A percentile compares a stretch with the other conserved stretches of the same genome.
phyloP scores from a whole-genome alignment of 2,329 filamentous ascomycete species.

The Colletotrichum simmondsii region DNA sequence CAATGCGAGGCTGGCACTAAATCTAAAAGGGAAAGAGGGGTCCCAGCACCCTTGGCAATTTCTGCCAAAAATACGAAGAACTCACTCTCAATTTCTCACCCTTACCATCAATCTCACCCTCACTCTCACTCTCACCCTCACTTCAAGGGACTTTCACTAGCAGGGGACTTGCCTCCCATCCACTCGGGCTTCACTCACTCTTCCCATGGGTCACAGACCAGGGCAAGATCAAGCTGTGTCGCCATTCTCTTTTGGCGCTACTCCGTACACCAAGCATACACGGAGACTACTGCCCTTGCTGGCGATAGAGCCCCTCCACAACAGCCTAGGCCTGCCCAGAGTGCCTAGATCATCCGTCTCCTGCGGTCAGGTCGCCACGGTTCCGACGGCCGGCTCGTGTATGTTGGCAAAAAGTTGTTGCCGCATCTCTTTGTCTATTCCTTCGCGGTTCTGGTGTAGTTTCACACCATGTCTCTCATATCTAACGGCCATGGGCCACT shows the following conservation, averaged over 20 bases:
- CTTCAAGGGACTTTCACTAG: no score
- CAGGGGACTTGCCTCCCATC: no score
- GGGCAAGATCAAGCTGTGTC: neutral
- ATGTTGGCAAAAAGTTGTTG: neutral
- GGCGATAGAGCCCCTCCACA: neutral
- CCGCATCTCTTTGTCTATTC: neutral
- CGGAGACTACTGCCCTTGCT: neutral
- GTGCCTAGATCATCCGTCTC: constrained; percentile 25
- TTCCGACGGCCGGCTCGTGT: neutral
- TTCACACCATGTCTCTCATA: constrained; percentile 8
- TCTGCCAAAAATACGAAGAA: constrained; percentile 28
- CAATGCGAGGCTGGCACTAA: constrained; percentile 12
- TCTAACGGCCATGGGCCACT: constrained; percentile 13
- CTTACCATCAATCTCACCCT: neutral
- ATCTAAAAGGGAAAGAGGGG: constrained; percentile 4
- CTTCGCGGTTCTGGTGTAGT: neutral
- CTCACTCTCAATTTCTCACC: neutral
- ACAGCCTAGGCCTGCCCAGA: constrained; percentile 15
- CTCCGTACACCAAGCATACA: neutral
- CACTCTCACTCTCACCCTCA: neutral
- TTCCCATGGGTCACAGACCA: neutral
- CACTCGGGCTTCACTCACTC: neutral
- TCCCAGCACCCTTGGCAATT: neutral
- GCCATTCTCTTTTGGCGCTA: neutral
- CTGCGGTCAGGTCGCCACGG: constrained; percentile 7